Conservation (phyloP, 225 moss, liverwort and hornwort species). For the Sphagnum tenellum region DNA sequence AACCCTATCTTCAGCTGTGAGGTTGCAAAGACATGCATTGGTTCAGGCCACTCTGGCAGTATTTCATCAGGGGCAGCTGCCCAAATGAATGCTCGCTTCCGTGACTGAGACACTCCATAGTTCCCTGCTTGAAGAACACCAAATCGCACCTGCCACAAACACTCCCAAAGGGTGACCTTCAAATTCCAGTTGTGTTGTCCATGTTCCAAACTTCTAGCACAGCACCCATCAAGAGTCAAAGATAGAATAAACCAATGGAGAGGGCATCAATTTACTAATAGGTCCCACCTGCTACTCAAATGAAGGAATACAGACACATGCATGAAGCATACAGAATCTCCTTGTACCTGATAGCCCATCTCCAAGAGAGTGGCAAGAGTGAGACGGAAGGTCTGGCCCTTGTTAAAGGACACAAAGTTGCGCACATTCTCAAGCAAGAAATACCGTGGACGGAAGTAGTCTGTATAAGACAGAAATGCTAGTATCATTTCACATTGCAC, state of each 20-base stretch:
- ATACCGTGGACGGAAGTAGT: slow-evolving; percentile 90
- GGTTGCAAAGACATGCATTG: slow-evolving; percentile 86
- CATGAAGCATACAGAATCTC: background rate
- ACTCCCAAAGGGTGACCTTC: background rate
- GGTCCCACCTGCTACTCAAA: background rate
- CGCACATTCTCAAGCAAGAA: slow-evolving; percentile 98
- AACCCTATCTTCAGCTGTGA: slow-evolving; percentile 72
- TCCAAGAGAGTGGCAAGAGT: slow-evolving; percentile 81
- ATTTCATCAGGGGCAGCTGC: slow-evolving; percentile 69
- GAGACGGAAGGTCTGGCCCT: slow-evolving; percentile 93
- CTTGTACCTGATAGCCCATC: slow-evolving; percentile 97
- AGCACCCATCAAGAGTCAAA: background rate
- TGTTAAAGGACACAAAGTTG: slow-evolving; percentile 94
- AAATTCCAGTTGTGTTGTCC: too few relatives aligned
- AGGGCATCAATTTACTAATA: background rate
- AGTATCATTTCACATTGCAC: slow-evolving; percentile 99
- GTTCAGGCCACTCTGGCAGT: slow-evolving; percentile 93
- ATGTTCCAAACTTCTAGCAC: background rate
- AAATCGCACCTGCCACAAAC: slow-evolving; percentile 65
- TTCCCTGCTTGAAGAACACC: slow-evolving; percentile 99
- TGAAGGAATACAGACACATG: background rate
- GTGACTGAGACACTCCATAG: slow-evolving; percentile 89
- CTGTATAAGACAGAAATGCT: slow-evolving; percentile 78
- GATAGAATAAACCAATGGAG: too few relatives aligned
- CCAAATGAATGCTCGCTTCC: slow-evolving; percentile 98